Percentiles rank a stretch among this genome's conserved stretches.
phyloP scores from a whole-genome alignment of 192 early-diverging fungal species.

The Podila clonocystis region DNA sequence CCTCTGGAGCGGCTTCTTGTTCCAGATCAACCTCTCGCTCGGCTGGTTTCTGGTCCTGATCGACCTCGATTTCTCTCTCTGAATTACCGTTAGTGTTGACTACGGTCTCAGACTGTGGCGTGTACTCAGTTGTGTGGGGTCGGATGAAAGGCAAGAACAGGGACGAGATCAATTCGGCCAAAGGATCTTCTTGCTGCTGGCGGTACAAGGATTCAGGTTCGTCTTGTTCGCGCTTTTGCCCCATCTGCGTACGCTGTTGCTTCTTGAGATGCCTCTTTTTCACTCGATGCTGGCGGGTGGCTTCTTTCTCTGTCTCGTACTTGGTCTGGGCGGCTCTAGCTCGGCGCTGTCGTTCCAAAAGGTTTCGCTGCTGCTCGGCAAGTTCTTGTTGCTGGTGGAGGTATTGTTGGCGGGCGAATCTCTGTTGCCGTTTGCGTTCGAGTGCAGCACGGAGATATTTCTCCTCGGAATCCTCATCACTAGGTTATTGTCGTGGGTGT shows the following conservation, averaged over 20 bases:
- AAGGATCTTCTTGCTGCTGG: slow-evolving; percentile 16
- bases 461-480: slow-evolving; percentile 16
- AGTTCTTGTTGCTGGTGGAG: slow-evolving; percentile 16
- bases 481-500: background rate
- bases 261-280: slow-evolving; percentile 15
- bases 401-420: slow-evolving; percentile 32
- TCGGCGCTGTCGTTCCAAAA: background rate
- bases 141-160: slow-evolving; percentile 40
- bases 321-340: slow-evolving; percentile 22
- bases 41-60: background rate
- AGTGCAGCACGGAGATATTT: slow-evolving; percentile 30
- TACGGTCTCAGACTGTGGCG: slow-evolving; percentile 1
- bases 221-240: slow-evolving; percentile 17
- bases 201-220: slow-evolving; percentile 5
- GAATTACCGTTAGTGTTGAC: background rate
- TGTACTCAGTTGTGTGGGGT: slow-evolving; percentile 14
- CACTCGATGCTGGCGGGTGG: slow-evolving; percentile 19
- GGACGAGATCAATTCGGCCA: slow-evolving; percentile 19
- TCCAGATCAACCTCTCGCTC: too few species aligned
- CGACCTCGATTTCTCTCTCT: background rate
- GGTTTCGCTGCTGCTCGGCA: slow-evolving; percentile 23
- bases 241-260: slow-evolving; percentile 10
- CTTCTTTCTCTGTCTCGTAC: slow-evolving; percentile 37
- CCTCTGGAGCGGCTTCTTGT: background rate
- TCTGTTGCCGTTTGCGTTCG: slow-evolving; percentile 44